These are phyloP conservation scores for Talaromyces adpressus DNA, from an alignment of 495 filamentous ascomycete genomes.

Conservation along the genomic window DNA sequence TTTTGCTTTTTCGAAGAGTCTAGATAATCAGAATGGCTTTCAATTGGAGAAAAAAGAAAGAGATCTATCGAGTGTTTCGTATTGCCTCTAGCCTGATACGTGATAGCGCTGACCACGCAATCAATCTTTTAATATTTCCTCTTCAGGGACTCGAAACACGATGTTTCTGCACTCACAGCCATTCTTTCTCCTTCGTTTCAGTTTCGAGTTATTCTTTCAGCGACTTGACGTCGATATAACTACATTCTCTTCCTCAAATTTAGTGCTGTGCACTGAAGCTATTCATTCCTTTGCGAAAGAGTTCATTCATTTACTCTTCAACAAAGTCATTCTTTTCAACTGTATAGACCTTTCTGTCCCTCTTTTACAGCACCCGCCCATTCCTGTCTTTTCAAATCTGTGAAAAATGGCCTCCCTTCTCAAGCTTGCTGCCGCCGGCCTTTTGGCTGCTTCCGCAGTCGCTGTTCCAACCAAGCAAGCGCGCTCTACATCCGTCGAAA, in stretches of 20 bases:
- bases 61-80: background rate
- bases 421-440: background rate
- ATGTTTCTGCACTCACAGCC: background rate
- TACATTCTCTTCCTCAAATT: background rate
- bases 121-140: background rate
- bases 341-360: background rate
- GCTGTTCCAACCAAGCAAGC: background rate
- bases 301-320: background rate
- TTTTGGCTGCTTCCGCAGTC: background rate
- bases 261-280: slow-evolving; percentile 1
- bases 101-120: slow-evolving; percentile 1
- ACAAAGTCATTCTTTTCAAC: background rate
- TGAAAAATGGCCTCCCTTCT: background rate
- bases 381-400: background rate
- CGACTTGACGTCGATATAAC: slow-evolving; percentile 1
- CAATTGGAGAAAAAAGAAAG: background rate
- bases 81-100: background rate
- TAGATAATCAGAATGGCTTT: background rate
- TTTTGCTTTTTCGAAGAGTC: background rate
- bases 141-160: background rate
- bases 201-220: background rate
- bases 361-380: background rate
- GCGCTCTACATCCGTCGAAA: background rate
- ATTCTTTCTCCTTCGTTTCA: background rate
- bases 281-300: background rate